Percentiles rank a stretch among this genome's conserved stretches.
Evolutionary conservation across 2,329 filamentous ascomycete species (phyloP).

Genomic region (Exophiala oligosperma): DNA sequence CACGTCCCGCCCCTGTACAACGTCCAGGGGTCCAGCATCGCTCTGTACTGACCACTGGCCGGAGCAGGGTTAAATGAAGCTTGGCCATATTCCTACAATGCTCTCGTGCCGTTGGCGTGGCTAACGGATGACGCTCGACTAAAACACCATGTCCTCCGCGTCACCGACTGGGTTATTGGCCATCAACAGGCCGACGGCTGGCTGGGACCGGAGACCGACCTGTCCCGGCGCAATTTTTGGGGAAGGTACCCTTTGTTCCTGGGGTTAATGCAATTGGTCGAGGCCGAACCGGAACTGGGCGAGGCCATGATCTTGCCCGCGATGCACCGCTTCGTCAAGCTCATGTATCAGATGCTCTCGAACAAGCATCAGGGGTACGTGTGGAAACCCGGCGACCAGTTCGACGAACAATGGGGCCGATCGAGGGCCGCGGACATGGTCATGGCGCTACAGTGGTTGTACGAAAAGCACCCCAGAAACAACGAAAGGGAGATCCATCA

Average conservation of each 20-base stretch:
- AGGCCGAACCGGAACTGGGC: slow-evolving; percentile 53
- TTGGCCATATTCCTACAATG: slow-evolving; percentile 61
- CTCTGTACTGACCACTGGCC: too few species aligned
- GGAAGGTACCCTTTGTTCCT: slow-evolving; percentile 53
- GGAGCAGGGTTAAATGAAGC: slow-evolving; percentile 50
- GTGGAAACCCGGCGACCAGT: slow-evolving; percentile 44
- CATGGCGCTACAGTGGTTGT: slow-evolving; percentile 50
- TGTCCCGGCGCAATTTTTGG: slow-evolving; percentile 52
- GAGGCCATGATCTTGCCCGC: slow-evolving; percentile 47
- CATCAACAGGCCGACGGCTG: slow-evolving; percentile 56
- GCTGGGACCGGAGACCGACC: slow-evolving; percentile 54
- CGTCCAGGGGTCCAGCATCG: neutral
- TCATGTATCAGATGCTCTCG: slow-evolving; percentile 57
- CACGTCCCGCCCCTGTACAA: neutral
- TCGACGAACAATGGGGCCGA: slow-evolving; percentile 44
- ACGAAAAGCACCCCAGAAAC: slow-evolving; percentile 45
- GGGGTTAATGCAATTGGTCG: slow-evolving; percentile 48
- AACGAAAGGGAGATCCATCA: slow-evolving; percentile 39
- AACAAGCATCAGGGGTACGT: slow-evolving; percentile 55
- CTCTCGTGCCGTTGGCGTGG: slow-evolving; percentile 58
- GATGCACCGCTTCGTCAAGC: slow-evolving; percentile 51
- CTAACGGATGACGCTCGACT: slow-evolving; percentile 49
- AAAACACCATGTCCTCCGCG: slow-evolving; percentile 50
- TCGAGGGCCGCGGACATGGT: slow-evolving; percentile 47
- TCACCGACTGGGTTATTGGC: slow-evolving; percentile 50